These are phyloP conservation scores for Rhodocollybia butyracea DNA, from an alignment of 768 basidiomycete species.

Conservation along the genomic window DNA sequence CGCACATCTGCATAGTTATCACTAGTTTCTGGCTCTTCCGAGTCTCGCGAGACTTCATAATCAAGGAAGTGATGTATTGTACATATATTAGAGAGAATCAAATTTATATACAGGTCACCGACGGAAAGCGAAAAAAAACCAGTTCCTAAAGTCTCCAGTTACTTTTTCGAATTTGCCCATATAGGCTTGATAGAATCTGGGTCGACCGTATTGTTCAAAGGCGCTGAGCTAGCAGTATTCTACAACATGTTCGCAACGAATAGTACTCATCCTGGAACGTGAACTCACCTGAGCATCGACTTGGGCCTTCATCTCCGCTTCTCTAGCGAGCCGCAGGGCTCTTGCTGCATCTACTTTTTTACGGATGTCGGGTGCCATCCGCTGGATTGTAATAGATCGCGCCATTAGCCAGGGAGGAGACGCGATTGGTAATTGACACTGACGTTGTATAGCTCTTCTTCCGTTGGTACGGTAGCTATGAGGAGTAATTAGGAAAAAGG, in stretches of 20 bases:
- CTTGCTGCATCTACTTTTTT: conserved; percentile 61
- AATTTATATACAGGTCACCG: no score
- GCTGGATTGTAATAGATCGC: conserved; percentile 26
- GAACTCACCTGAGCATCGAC: conserved; percentile 52
- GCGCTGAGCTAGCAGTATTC: conserved; percentile 7
- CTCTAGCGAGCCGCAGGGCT: conserved; percentile 48
- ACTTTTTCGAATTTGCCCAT: conserved; percentile 34
- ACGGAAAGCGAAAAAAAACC: no score
- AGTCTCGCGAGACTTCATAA: no score
- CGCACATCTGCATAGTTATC: no score
- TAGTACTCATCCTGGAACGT: conserved; percentile 9
- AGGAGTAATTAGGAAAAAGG: neutral
- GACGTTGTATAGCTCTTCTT: conserved; percentile 54
- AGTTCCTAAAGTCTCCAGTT: neutral
- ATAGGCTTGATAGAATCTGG: conserved; percentile 39
- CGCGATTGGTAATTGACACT: conserved; percentile 12
- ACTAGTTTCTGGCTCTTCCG: no score
- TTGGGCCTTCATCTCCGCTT: conserved; percentile 51
- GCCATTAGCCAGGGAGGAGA: neutral
- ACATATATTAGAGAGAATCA: no score
- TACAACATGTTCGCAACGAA: neutral
- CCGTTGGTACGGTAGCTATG: conserved; percentile 47
- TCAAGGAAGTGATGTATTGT: no score
- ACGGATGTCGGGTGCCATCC: conserved; percentile 62
- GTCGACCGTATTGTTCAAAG: conserved; percentile 22